Conservation (phyloP, 148 eudicot species). For the Polygonum maritimum region DNA sequence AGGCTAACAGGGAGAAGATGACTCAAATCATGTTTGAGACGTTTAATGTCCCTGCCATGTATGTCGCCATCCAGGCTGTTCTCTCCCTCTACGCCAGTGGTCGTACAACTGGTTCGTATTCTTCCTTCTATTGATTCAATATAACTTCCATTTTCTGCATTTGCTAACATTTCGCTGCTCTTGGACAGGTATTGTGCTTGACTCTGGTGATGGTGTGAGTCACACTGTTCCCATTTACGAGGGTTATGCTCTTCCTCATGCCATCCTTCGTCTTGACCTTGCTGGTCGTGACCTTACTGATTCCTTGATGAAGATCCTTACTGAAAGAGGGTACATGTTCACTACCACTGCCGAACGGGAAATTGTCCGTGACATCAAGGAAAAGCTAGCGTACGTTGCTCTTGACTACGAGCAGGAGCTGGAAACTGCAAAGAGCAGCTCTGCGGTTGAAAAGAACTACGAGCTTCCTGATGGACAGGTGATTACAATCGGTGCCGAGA, state of each 20-base stretch:
- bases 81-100: slow-evolving; percentile 83
- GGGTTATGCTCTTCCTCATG: slow-evolving; percentile 76
- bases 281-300: slow-evolving; percentile 79
- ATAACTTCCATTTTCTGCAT: not conserved
- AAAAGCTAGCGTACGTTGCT: slow-evolving; percentile 65
- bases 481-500: slow-evolving; percentile 68
- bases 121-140: not conserved
- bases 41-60: slow-evolving; percentile 72
- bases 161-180: not conserved
- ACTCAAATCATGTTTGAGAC: slow-evolving; percentile 79
- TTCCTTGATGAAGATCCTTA: slow-evolving; percentile 64
- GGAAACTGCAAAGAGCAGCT: slow-evolving; percentile 66
- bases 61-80: slow-evolving; percentile 78
- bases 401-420: slow-evolving; percentile 76
- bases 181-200: slow-evolving; percentile 57
- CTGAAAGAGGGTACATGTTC: slow-evolving; percentile 73
- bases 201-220: slow-evolving; percentile 84
- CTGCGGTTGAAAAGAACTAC: slow-evolving; percentile 63
- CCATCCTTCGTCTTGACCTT: slow-evolving; percentile 71
- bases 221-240: slow-evolving; percentile 80
- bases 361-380: slow-evolving; percentile 75
- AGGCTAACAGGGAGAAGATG: slow-evolving; percentile 83
- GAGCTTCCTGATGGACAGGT: slow-evolving; percentile 85
- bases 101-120: slow-evolving; percentile 58
- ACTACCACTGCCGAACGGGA: slow-evolving; percentile 79